phyloP scores from a whole-genome alignment of 345 rosid genomes.

The Chamaenerion angustifolium region DNA sequence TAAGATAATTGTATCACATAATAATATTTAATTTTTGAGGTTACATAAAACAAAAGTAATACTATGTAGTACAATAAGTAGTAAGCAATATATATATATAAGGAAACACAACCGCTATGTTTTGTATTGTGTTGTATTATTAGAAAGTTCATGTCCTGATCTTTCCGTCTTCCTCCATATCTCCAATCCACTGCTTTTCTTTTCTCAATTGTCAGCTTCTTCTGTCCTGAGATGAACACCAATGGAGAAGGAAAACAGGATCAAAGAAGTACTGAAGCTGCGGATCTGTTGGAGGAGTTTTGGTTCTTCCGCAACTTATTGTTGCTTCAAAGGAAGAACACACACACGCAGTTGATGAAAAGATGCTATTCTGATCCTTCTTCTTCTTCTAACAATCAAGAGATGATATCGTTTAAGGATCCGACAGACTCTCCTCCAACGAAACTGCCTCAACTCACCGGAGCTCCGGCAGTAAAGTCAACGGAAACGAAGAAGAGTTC shows the following conservation, averaged over 20 bases:
- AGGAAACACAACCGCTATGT: no score
- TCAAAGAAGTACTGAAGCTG: conserved; percentile 2
- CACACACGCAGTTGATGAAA: conserved; percentile 9
- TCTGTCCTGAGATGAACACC: not conserved
- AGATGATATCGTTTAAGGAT: no score
- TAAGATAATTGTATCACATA: no score
- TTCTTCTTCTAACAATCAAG: conserved; percentile 21
- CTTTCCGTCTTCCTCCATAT: not conserved
- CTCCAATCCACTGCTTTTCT: not conserved
- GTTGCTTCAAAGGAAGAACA: conserved; percentile 21
- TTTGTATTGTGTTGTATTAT: no score
- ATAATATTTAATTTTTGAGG: no score
- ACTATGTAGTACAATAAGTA: no score
- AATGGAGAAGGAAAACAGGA: no score
- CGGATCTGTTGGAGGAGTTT: conserved; percentile 47
- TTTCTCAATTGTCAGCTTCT: not conserved
- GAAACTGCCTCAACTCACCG: no score
- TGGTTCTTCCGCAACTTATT: conserved; percentile 63
- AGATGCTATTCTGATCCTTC: conserved; percentile 62
- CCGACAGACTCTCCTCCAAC: no score
- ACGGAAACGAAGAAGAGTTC: conserved; percentile 3
- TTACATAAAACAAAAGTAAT: no score
- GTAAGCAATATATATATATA: no score
- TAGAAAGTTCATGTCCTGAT: not conserved
- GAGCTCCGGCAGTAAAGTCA: no score